Base-by-base conservation (phyloP, 768 basidiomycete genomes). In the Mycena sanguinolenta region DNA sequence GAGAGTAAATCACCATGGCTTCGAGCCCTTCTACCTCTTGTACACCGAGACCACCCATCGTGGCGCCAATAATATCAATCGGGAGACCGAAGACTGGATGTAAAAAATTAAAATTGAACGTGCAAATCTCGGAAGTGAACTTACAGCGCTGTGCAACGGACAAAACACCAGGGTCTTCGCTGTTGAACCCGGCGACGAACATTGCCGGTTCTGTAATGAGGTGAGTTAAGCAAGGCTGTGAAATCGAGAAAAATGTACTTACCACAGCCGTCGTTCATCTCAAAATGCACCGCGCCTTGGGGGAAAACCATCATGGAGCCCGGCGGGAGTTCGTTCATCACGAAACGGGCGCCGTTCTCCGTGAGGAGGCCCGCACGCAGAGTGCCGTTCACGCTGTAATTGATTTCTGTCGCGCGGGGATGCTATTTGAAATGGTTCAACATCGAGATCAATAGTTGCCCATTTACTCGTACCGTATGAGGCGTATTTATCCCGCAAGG, bases 181-280 rank as follows among this genome's bases (percentile, higher is more conserved):
- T 66, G 19, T 70, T 59, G 73, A 74, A 57, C 32, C 42, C 72
- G 49, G 73, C 75, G 61, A 74, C 65, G 66, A 54, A 74, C 63
- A 60, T 57, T 5, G 67, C 67, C 69, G 79, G 34, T 32, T 73
- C 16, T 76, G 55, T 30, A 25, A 42, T 30, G 14, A 17, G 27
- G 34, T 19, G 4, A 16, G 75, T 78, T 66, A 79, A 75, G 3
- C 71, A 69, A 8, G 75, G 74, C 21, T 74, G 71, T 69, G 75
- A 71, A 44, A 44, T 16, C 0, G 16, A 9, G 12, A n/a, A 39
- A 25, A 30, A 61, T 21, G 30, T 30, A 61, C 69, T 14, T 32
- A 71, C 74, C 50, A 58, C 74, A 75, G 28, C 61, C 63, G 1
- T 53, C 36, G 50, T 75, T 75, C 66, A 73, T 67, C 58, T 75